Evolutionary conservation across 2,329 filamentous ascomycete genomes (phyloP).

Genomic region (Cercospora zeae-maydis): DNA sequence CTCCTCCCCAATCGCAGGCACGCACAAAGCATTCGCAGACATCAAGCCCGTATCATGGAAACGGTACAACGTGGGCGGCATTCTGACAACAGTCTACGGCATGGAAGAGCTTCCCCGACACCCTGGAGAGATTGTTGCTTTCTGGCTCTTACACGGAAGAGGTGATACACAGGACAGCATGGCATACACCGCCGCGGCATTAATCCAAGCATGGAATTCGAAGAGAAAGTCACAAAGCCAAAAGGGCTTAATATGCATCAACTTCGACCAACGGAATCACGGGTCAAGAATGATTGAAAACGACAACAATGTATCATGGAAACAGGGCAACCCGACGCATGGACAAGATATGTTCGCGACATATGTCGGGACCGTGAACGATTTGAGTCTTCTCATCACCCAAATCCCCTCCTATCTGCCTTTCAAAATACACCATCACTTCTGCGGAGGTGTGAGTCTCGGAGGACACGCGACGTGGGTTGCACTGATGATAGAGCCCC

Average conservation of each 20-base stretch:
- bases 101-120: slow-evolving; percentile 64
- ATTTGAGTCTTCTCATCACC: slow-evolving; percentile 72
- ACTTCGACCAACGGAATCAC: slow-evolving; percentile 93
- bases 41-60: slow-evolving; percentile 55
- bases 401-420: slow-evolving; percentile 69
- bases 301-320: slow-evolving; percentile 73
- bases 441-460: slow-evolving; percentile 77
- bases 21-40: slow-evolving; percentile 32
- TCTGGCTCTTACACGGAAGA: slow-evolving; percentile 90
- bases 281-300: slow-evolving; percentile 67
- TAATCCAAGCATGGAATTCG: slow-evolving; percentile 66
- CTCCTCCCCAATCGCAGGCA: slow-evolving; percentile 31
- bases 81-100: slow-evolving; percentile 76
- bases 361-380: slow-evolving; percentile 69
- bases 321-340: slow-evolving; percentile 71
- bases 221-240: slow-evolving; percentile 32
- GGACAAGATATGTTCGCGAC: slow-evolving; percentile 88
- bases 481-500: slow-evolving; percentile 69
- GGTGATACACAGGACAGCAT: slow-evolving; percentile 68
- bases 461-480: slow-evolving; percentile 90
- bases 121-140: slow-evolving; percentile 60
- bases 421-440: slow-evolving; percentile 56
- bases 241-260: slow-evolving; percentile 70
- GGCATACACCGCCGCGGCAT: slow-evolving; percentile 66
- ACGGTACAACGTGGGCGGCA: slow-evolving; percentile 70